Evolutionary conservation across 352 stramenopile species (phyloP).

Genomic region (Phytopythium vexans): DNA sequence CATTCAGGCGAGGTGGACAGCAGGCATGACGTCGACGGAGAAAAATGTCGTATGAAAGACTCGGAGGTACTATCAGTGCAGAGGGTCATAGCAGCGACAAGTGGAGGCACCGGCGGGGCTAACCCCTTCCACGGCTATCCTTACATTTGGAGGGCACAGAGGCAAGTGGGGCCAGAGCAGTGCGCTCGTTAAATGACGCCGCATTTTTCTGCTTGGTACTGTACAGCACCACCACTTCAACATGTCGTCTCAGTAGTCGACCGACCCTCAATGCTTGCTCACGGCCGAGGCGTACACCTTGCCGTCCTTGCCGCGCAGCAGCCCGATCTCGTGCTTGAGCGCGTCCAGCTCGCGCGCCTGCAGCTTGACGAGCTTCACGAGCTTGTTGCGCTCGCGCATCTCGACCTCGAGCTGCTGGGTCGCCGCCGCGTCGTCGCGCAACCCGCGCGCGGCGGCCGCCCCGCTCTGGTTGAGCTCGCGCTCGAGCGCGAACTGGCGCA

Average conservation of each 20-base stretch:
- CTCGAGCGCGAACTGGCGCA: conserved; percentile 81
- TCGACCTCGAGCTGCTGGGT: conserved; percentile 55
- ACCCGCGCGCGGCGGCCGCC: conserved; percentile 32
- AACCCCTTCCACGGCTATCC: no score
- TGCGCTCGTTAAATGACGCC: no score
- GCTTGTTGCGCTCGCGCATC: conserved; percentile 85
- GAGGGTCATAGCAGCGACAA: no score
- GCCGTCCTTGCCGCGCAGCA: conserved; percentile 81
- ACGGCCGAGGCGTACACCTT: conserved; percentile 56
- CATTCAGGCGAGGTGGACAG: no score
- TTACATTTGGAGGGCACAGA: no score
- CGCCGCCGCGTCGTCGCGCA: conserved; percentile 44
- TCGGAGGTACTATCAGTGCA: no score
- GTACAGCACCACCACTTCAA: conserved; percentile 30
- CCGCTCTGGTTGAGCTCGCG: conserved; percentile 72
- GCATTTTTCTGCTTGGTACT: conserved; percentile 27
- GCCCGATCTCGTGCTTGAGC: conserved; percentile 87
- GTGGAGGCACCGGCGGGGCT: no score
- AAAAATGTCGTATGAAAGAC: no score
- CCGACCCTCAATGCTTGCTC: conserved; percentile 18
- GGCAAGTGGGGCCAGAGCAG: no score
- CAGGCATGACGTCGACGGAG: no score
- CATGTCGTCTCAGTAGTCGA: conserved; percentile 21
- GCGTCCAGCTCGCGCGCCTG: conserved; percentile 90
- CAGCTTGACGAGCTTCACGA: conserved; percentile 89